Evolutionary conservation across 768 basidiomycete species (phyloP).

Genomic region (Xerocomus potaroensis): DNA sequence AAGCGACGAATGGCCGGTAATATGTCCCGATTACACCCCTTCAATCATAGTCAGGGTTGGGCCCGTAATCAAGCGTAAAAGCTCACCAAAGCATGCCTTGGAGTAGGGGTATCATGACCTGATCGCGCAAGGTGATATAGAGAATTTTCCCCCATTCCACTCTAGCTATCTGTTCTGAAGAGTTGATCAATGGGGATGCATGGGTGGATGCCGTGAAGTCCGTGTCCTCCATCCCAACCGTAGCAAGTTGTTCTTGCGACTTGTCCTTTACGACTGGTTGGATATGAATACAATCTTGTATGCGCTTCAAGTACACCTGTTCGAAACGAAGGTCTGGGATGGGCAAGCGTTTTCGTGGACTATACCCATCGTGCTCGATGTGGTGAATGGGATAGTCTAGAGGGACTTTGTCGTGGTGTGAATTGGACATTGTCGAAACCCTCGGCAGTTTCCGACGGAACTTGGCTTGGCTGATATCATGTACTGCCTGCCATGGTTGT

Average conservation of each 20-base stretch:
- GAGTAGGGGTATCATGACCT: slow-evolving; percentile 60
- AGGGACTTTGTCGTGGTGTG: slow-evolving; percentile 9
- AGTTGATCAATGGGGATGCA: slow-evolving; percentile 26
- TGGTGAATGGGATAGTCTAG: slow-evolving; percentile 19
- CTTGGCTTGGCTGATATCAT: slow-evolving; percentile 8
- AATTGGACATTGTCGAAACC: slow-evolving; percentile 23
- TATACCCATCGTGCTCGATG: slow-evolving; percentile 10
- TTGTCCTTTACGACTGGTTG: slow-evolving; percentile 30
- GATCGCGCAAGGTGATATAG: slow-evolving; percentile 66
- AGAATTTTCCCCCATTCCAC: slow-evolving; percentile 55
- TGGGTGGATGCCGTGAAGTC: slow-evolving; percentile 20
- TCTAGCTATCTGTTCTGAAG: slow-evolving; percentile 35
- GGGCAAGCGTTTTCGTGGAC: slow-evolving; percentile 41
- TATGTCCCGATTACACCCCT: slow-evolving; percentile 32
- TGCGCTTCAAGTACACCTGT: slow-evolving; percentile 60
- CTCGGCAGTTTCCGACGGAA: slow-evolving; percentile 19
- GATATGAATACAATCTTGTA: slow-evolving; percentile 49
- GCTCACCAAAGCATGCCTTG: slow-evolving; percentile 67
- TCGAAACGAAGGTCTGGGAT: slow-evolving; percentile 80
- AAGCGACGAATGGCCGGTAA: slow-evolving; percentile 27
- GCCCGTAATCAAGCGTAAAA: not conserved
- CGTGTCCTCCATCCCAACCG: slow-evolving; percentile 16
- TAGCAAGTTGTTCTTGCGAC: slow-evolving; percentile 23
- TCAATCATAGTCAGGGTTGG: slow-evolving; percentile 2
- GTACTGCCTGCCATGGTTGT: slow-evolving; percentile 13